Evolutionary conservation across 2,329 filamentous ascomycete species (phyloP).

Genomic region (Arthrobotrys iridis): DNA sequence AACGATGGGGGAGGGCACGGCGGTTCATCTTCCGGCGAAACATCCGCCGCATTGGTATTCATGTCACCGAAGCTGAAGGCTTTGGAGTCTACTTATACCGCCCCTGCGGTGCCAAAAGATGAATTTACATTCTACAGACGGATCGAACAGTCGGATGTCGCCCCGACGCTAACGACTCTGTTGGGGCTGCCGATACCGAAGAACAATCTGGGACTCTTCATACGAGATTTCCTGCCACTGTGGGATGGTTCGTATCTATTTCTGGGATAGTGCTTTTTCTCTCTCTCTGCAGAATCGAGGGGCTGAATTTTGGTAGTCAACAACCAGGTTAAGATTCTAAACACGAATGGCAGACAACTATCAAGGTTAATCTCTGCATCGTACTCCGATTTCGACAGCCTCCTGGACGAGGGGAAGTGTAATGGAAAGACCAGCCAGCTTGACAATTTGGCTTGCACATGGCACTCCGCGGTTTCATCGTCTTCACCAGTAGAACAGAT

Average conservation of each 20-base stretch:
- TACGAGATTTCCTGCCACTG: constrained; percentile 79
- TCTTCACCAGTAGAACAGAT: constrained; percentile 23
- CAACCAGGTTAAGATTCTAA: constrained; percentile 65
- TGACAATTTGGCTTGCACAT: constrained; percentile 74
- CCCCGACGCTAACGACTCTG: constrained; percentile 85
- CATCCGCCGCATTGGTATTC: constrained; percentile 90
- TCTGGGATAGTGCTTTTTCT: not conserved
- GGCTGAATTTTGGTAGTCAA: constrained; percentile 54
- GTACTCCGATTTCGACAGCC: constrained; percentile 69
- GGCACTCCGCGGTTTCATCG: constrained; percentile 63
- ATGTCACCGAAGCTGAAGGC: constrained; percentile 81
- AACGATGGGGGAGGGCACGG: constrained; percentile 98
- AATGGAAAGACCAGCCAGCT: constrained; percentile 61
- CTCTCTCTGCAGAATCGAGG: constrained; percentile 13
- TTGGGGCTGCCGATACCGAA: constrained; percentile 86
- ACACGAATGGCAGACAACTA: constrained; percentile 83
- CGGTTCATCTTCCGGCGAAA: constrained; percentile 91
- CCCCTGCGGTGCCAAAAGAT: constrained; percentile 70
- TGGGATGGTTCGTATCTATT: constrained; percentile 72
- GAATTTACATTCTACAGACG: constrained; percentile 85
- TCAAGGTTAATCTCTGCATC: constrained; percentile 78
- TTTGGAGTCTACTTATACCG: constrained; percentile 63
- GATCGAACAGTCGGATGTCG: constrained; percentile 94
- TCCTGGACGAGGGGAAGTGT: constrained; percentile 52
- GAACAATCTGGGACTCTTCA: constrained; percentile 90